phyloP scores from a whole-genome alignment of 257 asterid genomes.

The Solanum ossicruentum region DNA sequence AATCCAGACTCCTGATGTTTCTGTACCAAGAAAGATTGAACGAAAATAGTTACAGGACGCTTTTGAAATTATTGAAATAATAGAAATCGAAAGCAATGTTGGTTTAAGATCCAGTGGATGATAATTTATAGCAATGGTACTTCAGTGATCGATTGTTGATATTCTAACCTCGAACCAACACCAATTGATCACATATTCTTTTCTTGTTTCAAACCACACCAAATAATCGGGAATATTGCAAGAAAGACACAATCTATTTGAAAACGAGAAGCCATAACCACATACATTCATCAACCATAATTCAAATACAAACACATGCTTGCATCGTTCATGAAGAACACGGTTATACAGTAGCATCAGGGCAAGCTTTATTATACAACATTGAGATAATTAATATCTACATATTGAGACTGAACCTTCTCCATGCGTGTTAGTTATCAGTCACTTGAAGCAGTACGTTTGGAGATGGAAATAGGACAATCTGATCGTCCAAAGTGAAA shows the following conservation, averaged over 20 bases:
- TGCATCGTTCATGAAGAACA: not conserved
- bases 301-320: not conserved
- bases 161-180: not conserved
- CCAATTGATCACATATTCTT: not conserved
- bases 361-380: not conserved
- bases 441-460: not conserved
- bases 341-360: not conserved
- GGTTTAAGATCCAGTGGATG: not conserved
- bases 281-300: not conserved
- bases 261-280: not conserved
- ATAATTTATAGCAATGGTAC: not conserved
- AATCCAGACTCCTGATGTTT: not conserved
- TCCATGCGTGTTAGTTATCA: not conserved
- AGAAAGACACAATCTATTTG: not conserved
- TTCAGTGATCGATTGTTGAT: not conserved
- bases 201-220: not conserved
- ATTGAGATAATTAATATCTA: not conserved
- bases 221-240: not conserved
- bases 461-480: not conserved
- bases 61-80: not conserved
- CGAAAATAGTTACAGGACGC: not conserved
- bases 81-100: not conserved
- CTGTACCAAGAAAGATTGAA: not conserved
- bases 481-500: not conserved
- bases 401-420: no score